These are phyloP conservation scores for Dichotomopilus funicola DNA, from an alignment of 2,329 filamentous ascomycete genomes.

Conservation along the genomic window DNA sequence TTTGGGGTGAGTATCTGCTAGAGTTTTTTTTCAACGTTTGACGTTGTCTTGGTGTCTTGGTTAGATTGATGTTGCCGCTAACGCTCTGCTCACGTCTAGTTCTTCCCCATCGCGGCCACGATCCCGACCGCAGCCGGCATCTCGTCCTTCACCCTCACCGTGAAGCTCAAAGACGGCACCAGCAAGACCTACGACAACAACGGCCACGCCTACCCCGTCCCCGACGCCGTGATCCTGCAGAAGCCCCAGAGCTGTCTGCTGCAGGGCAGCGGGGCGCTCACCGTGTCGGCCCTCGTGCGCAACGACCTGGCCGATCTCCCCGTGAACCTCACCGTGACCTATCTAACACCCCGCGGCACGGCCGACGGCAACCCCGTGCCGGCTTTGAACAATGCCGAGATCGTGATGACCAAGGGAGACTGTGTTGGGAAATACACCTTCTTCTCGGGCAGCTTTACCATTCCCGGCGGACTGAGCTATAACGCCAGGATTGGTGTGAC, in stretches of 20 bases:
- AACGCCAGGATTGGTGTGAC: conserved; percentile 42
- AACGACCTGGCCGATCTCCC: conserved; percentile 40
- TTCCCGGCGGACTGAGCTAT: conserved; percentile 39
- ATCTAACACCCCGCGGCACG: conserved; percentile 33
- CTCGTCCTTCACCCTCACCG: conserved; percentile 51
- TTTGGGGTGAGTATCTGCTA: conserved; percentile 34
- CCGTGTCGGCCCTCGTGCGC: conserved; percentile 39
- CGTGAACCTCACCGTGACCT: conserved; percentile 38
- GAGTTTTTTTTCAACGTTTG: no score
- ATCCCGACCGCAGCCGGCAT: conserved; percentile 55
- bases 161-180: conserved; percentile 43
- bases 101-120: conserved; percentile 42
- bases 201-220: conserved; percentile 46
- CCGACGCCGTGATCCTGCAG: conserved; percentile 51
- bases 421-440: conserved; percentile 45
- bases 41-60: no score
- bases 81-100: conserved; percentile 23
- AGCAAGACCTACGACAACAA: conserved; percentile 49
- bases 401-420: conserved; percentile 36
- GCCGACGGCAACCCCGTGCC: conserved; percentile 38
- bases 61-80: neutral
- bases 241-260: conserved; percentile 50
- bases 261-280: conserved; percentile 36
- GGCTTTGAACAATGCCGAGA: conserved; percentile 31
- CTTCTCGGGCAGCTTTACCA: conserved; percentile 38